Evolutionary conservation across 495 filamentous ascomycete species (phyloP).

Genomic region (Cercophora scortea): DNA sequence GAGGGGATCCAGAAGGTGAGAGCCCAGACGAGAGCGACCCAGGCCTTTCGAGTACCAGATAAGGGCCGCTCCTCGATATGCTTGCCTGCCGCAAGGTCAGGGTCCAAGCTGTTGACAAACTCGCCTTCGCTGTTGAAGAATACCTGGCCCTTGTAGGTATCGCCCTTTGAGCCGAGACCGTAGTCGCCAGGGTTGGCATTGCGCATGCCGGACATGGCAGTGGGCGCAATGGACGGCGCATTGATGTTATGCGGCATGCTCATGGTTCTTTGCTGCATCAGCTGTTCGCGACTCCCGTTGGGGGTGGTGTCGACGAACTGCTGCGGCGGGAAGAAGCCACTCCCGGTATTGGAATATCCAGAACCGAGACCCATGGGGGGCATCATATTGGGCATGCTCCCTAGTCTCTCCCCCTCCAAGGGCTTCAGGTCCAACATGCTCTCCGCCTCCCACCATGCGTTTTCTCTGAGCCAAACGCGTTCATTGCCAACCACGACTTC

Average conservation of each 20-base stretch:
- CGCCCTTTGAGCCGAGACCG: constrained; percentile 78
- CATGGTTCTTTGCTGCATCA: constrained; percentile 56
- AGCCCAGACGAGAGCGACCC: constrained; percentile 76
- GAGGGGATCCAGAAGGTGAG: constrained; percentile 95
- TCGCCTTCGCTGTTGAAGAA: constrained; percentile 60
- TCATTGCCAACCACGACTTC: constrained; percentile 87
- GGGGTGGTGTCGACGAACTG: constrained; percentile 47
- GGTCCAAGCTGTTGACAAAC: constrained; percentile 52
- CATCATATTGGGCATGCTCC: constrained; percentile 43
- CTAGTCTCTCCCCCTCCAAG: constrained; percentile 30
- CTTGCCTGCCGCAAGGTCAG: constrained; percentile 67
- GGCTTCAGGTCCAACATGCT: constrained; percentile 91
- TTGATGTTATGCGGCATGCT: constrained; percentile 38
- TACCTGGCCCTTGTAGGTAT: constrained; percentile 61
- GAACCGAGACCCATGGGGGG: constrained; percentile 44
- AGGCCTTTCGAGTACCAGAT: constrained; percentile 55
- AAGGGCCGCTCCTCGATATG: constrained; percentile 65
- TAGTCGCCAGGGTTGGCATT: constrained; percentile 69
- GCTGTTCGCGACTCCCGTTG: constrained; percentile 62
- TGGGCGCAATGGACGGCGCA: constrained; percentile 69
- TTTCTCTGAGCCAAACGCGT: constrained; percentile 91
- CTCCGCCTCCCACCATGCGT: constrained; percentile 96
- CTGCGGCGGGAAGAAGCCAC: constrained; percentile 63
- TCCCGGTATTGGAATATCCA: constrained; percentile 56
- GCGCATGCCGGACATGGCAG: constrained; percentile 55